Percentiles rank a stretch among this genome's conserved stretches.
phyloP scores from a whole-genome alignment of 1,139 yeast genomes.

The Saccharomyces pastorianus region DNA sequence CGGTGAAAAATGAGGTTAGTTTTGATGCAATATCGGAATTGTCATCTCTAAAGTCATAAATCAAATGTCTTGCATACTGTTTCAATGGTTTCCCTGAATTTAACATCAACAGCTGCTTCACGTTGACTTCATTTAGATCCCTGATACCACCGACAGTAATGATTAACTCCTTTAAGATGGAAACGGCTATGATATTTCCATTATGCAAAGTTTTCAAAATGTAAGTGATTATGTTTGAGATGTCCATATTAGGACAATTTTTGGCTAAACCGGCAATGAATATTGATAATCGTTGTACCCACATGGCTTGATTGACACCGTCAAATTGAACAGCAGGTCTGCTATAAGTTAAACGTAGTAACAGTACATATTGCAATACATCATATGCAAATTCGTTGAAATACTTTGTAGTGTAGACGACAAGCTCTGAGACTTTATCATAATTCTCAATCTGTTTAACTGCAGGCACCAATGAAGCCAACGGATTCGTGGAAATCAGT shows the following conservation, averaged over 20 bases:
- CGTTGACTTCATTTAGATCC: constrained; percentile 33
- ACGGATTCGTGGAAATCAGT: constrained; percentile 68
- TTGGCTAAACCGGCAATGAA: constrained; percentile 60
- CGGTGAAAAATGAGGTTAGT: constrained; percentile 43
- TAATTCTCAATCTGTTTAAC: constrained; percentile 81
- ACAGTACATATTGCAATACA: constrained; percentile 62
- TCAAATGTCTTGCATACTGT: constrained; percentile 49
- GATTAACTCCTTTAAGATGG: constrained; percentile 62
- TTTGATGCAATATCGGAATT: constrained; percentile 45
- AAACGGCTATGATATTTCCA: constrained; percentile 55
- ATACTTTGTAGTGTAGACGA: constrained; percentile 73
- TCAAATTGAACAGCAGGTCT: constrained; percentile 64
- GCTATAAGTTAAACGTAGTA: constrained; percentile 64
- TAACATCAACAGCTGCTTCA: constrained; percentile 54
- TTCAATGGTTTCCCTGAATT: constrained; percentile 58
- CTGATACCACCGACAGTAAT: constrained; percentile 79
- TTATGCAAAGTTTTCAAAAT: constrained; percentile 57
- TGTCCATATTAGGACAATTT: constrained; percentile 44
- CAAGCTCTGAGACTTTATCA: constrained; percentile 71
- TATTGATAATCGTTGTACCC: constrained; percentile 71
- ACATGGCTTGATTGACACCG: constrained; percentile 74
- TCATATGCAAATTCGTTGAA: constrained; percentile 84
- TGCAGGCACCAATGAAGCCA: constrained; percentile 61
- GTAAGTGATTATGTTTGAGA: constrained; percentile 50
- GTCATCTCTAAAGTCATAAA: constrained; percentile 53